phyloP scores from a whole-genome alignment of 179 eudicot genomes.

The Silene vulgaris region DNA sequence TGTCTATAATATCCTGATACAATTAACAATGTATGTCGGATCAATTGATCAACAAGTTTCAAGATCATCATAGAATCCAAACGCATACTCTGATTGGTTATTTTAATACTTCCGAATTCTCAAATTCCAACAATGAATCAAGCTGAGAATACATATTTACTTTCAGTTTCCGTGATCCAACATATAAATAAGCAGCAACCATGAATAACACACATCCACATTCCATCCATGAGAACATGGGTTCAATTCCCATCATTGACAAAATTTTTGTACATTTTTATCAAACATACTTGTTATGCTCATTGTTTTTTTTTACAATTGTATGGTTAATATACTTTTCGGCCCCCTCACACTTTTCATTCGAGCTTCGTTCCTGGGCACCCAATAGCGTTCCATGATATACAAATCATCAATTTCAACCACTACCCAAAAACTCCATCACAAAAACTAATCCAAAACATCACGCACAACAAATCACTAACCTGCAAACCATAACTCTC shows the following conservation, averaged over 20 bases:
- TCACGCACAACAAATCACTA: slow-evolving; percentile 24
- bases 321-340: no score
- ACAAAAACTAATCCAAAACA: neutral
- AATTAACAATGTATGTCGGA: neutral
- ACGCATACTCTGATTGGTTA: neutral
- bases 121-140: neutral
- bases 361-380: no score
- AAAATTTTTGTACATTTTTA: no score
- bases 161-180: neutral
- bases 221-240: no score
- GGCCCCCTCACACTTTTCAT: no score
- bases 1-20: slow-evolving; percentile 47
- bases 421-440: neutral
- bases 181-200: neutral
- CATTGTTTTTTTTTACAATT: no score
- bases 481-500: slow-evolving; percentile 86
- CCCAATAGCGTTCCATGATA: no score
- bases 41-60: neutral
- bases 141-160: neutral
- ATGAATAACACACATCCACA: neutral
- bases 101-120: neutral
- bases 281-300: no score
- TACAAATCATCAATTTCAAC: neutral
- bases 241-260: no score
- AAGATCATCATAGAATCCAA: no score